Evolutionary conservation across 2,329 filamentous ascomycete species (phyloP).

Genomic region (Tolypocladium album): DNA sequence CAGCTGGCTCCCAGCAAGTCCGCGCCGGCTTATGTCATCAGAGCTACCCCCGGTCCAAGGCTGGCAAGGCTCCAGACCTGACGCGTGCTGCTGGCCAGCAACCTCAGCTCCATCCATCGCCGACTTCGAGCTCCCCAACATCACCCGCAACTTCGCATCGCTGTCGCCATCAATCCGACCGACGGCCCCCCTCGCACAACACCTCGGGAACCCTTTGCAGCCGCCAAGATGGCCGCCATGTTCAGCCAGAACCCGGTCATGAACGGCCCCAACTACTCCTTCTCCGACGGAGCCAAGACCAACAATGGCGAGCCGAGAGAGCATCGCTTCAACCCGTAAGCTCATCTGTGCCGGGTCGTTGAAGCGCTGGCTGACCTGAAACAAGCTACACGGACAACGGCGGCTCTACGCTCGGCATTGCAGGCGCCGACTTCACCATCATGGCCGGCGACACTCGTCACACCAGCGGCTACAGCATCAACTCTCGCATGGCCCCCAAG

Average conservation of each 20-base stretch:
- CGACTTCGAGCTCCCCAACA: conserved; percentile 5
- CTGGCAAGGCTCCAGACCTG: conserved; percentile 41
- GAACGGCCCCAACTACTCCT: conserved; percentile 60
- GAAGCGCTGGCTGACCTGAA: conserved; percentile 1
- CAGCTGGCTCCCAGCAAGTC: too few relatives aligned
- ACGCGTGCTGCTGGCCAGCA: conserved; percentile 26
- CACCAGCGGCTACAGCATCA: conserved; percentile 97
- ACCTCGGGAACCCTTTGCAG: conserved; percentile 1
- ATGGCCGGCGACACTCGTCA: conserved; percentile 95
- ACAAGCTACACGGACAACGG: conserved; percentile 92
- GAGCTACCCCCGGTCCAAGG: conserved; percentile 20
- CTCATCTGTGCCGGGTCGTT: not conserved
- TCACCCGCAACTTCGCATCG: conserved; percentile 5
- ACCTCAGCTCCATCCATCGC: conserved; percentile 13
- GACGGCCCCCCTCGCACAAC: not conserved
- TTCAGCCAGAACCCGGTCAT: conserved; percentile 60
- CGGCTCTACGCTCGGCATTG: conserved; percentile 89
- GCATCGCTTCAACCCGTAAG: conserved; percentile 90
- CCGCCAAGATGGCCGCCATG: conserved; percentile 48
- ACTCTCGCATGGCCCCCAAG: conserved; percentile 89
- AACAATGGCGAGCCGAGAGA: conserved; percentile 47
- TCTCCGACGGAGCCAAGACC: conserved; percentile 48
- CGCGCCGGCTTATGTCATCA: conserved; percentile 27
- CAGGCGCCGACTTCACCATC: conserved; percentile 88
- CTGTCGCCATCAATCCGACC: not conserved